Conservation (phyloP, 2,329 filamentous ascomycete species). For the Alternaria sp. region DNA sequence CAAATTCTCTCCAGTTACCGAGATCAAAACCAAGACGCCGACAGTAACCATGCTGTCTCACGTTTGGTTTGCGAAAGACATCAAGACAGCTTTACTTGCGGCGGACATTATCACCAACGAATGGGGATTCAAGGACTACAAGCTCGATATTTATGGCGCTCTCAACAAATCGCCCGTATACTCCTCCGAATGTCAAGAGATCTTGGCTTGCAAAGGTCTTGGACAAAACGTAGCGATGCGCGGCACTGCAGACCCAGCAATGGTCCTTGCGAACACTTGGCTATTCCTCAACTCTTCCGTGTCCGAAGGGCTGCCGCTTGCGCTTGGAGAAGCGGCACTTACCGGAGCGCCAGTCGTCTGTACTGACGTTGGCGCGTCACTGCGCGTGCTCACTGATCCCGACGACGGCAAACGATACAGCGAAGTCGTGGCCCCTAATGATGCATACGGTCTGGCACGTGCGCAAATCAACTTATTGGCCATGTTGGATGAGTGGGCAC, state of each 20-base stretch:
- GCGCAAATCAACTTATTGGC: constrained; percentile 68
- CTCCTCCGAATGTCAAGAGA: constrained; percentile 64
- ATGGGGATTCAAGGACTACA: constrained; percentile 70
- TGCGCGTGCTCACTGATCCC: constrained; percentile 63
- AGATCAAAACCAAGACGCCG: constrained; percentile 64
- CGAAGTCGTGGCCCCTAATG: constrained; percentile 69
- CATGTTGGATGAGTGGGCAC: constrained; percentile 66
- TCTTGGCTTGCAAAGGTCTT: constrained; percentile 63
- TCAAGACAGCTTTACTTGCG: constrained; percentile 68
- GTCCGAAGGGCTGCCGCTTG: constrained; percentile 63
- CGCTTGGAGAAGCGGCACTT: constrained; percentile 64
- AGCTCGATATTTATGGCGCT: constrained; percentile 67
- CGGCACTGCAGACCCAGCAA: constrained; percentile 62
- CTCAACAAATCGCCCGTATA: constrained; percentile 68
- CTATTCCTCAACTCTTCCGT: constrained; percentile 62
- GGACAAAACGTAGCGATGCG: constrained; percentile 58
- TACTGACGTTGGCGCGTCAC: constrained; percentile 63
- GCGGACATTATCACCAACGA: constrained; percentile 70
- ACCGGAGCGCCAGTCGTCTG: constrained; percentile 63
- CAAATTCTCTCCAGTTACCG: constrained; percentile 65
- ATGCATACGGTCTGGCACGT: constrained; percentile 64
- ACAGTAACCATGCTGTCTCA: constrained; percentile 72
- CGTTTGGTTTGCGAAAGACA: constrained; percentile 65
- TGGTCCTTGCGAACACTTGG: constrained; percentile 52
- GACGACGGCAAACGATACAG: constrained; percentile 59